Base-by-base conservation (phyloP, 2,329 filamentous ascomycete genomes). In the Talaromyces funiculosus region DNA sequence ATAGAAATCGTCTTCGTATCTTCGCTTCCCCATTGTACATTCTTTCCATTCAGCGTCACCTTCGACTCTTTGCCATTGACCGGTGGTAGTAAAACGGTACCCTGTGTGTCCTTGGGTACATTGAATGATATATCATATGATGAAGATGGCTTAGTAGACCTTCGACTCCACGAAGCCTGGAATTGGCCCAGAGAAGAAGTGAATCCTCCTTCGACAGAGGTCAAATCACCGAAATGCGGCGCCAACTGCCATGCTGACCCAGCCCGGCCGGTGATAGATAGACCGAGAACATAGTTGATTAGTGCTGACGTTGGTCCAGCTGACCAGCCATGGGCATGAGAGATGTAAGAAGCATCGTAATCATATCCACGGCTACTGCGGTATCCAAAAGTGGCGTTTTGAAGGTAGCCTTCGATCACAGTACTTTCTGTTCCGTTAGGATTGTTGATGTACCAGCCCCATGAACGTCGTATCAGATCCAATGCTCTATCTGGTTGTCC, bases 401-500 rank as follows among this genome's bases (percentile, higher is more conserved):
- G 69, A 1, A 83, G 74, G 61, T 84, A 86, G 0, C 84, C 84
- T 69, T 87, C 85, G 26, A 86, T 78, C 20, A 83, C 78, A 0
- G 85, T 86, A 43, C 78, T 82, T 60, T 80, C 75, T 0, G 84
- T 86, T n/a, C 83, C 83, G 64, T 83, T 80, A 0, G 79, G 77
- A 61, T 85, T 79, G 61, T 80, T 75, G 16, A 84, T 71, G 64
- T 86, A 86, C 82, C 82, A 85, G 10, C 84, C 84, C 84, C 84
- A 87, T 53, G 76, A 77, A 8, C 73, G 73, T 5, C 83, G 80
- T 33, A 86, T 81, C 16, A 87, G 77, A 10, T 82, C 75, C 0
- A 87, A 71, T 0, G 84, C 83, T 37, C 84, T 80, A 7, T 72
- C 68, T 1, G 83, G 68, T 61, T 79, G 74, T 0, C 77, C 75